Conservation (phyloP, 768 basidiomycete species). For the Gelatoporia subvermispora region DNA sequence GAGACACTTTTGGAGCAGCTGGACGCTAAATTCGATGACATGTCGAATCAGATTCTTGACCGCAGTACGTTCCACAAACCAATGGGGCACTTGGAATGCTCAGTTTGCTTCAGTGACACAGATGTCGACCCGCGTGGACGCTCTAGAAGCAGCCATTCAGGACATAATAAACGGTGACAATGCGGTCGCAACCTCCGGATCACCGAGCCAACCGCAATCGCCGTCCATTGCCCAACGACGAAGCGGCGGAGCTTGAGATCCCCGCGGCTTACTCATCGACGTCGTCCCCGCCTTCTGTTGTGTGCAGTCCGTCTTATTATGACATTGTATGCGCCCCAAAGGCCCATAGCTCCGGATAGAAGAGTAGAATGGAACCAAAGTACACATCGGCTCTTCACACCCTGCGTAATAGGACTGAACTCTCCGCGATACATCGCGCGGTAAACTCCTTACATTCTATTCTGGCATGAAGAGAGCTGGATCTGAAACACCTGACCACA, state of each 20-base stretch:
- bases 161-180: slow-evolving; percentile 83
- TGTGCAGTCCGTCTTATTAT: not conserved
- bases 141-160: slow-evolving; percentile 84
- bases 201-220: slow-evolving; percentile 54
- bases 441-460: too few species aligned
- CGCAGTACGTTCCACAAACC: slow-evolving; percentile 50
- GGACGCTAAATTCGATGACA: slow-evolving; percentile 88
- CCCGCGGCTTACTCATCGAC: not conserved
- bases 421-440: too few species aligned
- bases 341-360: not conserved
- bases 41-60: slow-evolving; percentile 86
- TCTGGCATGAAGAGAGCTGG: too few species aligned
- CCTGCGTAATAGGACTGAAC: too few species aligned
- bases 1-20: slow-evolving; percentile 84
- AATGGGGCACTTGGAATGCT: not conserved
- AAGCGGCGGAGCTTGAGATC: slow-evolving; percentile 6
- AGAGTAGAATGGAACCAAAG: too few species aligned
- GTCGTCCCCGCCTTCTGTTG: not conserved
- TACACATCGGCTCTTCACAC: too few species aligned
- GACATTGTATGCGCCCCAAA: not conserved
- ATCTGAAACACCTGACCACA: too few species aligned
- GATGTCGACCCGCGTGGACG: slow-evolving; percentile 90
- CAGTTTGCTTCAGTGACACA: slow-evolving; percentile 63
- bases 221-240: slow-evolving; percentile 31
- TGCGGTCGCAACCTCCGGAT: slow-evolving; percentile 24